These are phyloP conservation scores for Chalciporus pseudorubinellus DNA, from an alignment of 768 basidiomycete genomes.

Conservation along the genomic window DNA sequence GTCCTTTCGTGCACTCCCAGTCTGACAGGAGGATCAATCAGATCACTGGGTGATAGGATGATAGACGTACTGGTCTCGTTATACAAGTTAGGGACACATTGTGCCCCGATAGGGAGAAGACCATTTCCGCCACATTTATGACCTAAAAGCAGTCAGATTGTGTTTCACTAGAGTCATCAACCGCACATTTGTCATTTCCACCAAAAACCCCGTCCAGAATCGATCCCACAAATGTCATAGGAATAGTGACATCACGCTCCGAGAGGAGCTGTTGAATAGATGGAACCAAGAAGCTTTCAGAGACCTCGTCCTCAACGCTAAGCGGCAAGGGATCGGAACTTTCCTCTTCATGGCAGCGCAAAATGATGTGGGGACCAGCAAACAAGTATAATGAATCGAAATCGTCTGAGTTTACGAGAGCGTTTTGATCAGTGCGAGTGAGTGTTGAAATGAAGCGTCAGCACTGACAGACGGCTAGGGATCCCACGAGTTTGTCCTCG, in stretches of 20 bases:
- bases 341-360: constrained; percentile 17
- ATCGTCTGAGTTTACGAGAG: constrained; percentile 5
- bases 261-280: background rate
- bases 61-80: constrained; percentile 11
- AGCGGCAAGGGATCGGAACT: constrained; percentile 7
- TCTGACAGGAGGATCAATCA: background rate
- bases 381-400: constrained; percentile 13
- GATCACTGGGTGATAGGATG: background rate
- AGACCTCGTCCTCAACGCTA: background rate
- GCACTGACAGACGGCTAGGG: constrained; percentile 12
- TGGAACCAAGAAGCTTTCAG: constrained; percentile 7
- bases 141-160: constrained; percentile 1
- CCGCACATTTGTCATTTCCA: constrained; percentile 5
- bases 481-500: constrained; percentile 4
- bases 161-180: background rate
- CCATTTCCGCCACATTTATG: constrained; percentile 7
- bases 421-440: background rate
- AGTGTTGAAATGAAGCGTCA: background rate
- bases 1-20: constrained; percentile 9
- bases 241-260: constrained; percentile 3
- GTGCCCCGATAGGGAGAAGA: background rate
- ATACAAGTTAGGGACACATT: constrained; percentile 7
- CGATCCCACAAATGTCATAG: constrained; percentile 8
- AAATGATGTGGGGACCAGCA: constrained; percentile 14
- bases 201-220: constrained; percentile 15